Evolutionary conservation across 176 grass and related monocot genomes (phyloP), one percentile per base, ranked within the genome.

Genomic region (Musa schizocarpa): DNA sequence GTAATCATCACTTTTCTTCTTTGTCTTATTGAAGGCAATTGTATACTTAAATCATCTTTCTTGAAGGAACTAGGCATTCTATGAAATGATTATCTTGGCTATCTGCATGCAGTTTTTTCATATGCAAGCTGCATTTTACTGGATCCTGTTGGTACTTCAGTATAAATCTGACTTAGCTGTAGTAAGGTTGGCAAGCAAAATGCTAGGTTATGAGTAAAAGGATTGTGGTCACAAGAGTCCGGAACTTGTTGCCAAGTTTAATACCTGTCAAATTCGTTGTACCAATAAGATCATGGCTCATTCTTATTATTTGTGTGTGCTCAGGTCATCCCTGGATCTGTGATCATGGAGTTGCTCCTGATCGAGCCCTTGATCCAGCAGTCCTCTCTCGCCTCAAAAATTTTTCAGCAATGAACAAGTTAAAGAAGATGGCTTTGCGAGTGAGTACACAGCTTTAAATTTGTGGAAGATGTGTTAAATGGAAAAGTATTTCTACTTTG

Each of bases 371-470:
- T 76, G 95, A 99, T 86, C 91, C 91, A 77, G 91, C 91, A 77
- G 88, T 99, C 16, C 79, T 99, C 48, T 99, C 95, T 83, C 95
- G 95, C 70, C 92, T 99, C 72, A 99, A 94, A 82, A 88, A 99
- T 24, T 99, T 99, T 74, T 99, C 95, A 50, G 95, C 88, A 51
- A 99, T 99, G 95, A 99, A 99, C 73, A 99, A 99, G 53, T 80
- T 99, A 73, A 99, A 99, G 84, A 99, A 99, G 79, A 94, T 99
- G 95, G 95, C 95, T 82, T 89, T 99, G 62, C 82, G 86, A 82
- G 95, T 99, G 81, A 58, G 54, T 74, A 9, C 67, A 69, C 67
- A n/a, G 17, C 34, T 14, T 50, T 20, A 50, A 19, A 11, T 69
- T 69, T 69, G 23, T 13, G 34, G 25, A 43, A 69, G 5, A 29